Conservation (phyloP, 208 protist species). For the Leishmania tropica region DNA sequence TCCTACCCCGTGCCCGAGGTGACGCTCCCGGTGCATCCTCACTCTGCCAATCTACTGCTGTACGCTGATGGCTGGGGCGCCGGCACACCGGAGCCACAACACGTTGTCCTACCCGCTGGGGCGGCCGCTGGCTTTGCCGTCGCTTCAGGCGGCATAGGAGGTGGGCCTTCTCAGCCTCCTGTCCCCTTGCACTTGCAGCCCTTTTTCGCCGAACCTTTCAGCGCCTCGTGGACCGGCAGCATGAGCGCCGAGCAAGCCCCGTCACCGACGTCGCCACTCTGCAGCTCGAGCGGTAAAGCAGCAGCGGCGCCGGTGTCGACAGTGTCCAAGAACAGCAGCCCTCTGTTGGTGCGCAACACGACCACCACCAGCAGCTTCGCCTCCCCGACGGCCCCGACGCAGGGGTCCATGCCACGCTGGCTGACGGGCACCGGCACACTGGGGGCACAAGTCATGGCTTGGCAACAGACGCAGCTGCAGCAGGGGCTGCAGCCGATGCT, state of each 20-base stretch:
- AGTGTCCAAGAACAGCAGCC: slow-evolving; percentile 13
- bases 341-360: slow-evolving; percentile 26
- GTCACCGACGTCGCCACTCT: slow-evolving; percentile 7
- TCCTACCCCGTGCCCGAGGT: slow-evolving; percentile 32
- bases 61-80: not conserved
- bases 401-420: slow-evolving; percentile 20
- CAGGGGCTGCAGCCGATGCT: slow-evolving; percentile 7
- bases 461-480: not conserved
- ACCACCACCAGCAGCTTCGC: slow-evolving; percentile 22
- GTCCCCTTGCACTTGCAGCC: not conserved
- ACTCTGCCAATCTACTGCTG: not conserved
- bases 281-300: not conserved
- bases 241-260: slow-evolving; percentile 11
- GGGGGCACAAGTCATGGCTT: not conserved
- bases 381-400: slow-evolving; percentile 17
- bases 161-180: not conserved
- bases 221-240: slow-evolving; percentile 14
- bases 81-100: not conserved
- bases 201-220: not conserved
- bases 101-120: not conserved
- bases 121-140: not conserved
- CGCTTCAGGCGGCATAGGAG: not conserved
- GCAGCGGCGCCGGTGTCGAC: not conserved
- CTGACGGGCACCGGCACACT: not conserved
- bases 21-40: slow-evolving; percentile 33